A percentile compares a stretch with the other conserved stretches of the same genome.
These are phyloP conservation scores for Plasmodiophora brassicae DNA, from an alignment of 208 protist species.

Conservation along the genomic window DNA sequence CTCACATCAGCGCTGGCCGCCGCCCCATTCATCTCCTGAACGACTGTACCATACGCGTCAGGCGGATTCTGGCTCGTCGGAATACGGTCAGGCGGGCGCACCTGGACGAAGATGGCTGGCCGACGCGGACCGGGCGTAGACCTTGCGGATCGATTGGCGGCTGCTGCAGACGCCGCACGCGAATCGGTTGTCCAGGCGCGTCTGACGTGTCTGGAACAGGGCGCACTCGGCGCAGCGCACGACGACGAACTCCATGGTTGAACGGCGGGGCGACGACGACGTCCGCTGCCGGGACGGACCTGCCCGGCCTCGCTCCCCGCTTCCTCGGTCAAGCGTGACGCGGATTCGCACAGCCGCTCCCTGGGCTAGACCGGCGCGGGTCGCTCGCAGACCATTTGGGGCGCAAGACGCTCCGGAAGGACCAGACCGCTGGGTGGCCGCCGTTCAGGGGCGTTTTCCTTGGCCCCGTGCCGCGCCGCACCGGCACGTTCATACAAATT, in stretches of 20 bases:
- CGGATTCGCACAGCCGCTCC: background rate
- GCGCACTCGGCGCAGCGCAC: background rate
- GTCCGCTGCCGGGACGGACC: background rate
- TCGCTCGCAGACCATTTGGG: background rate
- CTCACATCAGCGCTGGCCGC: too few relatives aligned
- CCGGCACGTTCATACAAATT: too few relatives aligned
- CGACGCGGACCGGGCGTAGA: background rate
- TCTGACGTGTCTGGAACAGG: background rate
- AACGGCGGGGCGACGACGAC: background rate
- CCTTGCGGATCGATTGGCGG: background rate
- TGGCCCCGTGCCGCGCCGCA: too few relatives aligned
- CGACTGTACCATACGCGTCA: background rate
- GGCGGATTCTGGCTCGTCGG: background rate
- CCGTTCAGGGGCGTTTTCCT: too few relatives aligned
- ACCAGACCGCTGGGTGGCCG: background rate
- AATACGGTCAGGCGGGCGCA: background rate
- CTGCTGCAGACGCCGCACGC: background rate
- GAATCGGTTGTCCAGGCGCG: background rate
- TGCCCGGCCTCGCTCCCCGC: too few relatives aligned
- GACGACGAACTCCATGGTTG: slow-evolving; percentile 8
- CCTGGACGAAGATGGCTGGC: slow-evolving; percentile 1
- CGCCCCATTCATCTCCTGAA: background rate
- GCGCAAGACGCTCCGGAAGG: background rate
- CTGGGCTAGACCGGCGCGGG: background rate
- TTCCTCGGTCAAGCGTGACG: background rate